Conservation (phyloP, 176 grass and related monocot genomes). For the Triticum monococcum region DNA sequence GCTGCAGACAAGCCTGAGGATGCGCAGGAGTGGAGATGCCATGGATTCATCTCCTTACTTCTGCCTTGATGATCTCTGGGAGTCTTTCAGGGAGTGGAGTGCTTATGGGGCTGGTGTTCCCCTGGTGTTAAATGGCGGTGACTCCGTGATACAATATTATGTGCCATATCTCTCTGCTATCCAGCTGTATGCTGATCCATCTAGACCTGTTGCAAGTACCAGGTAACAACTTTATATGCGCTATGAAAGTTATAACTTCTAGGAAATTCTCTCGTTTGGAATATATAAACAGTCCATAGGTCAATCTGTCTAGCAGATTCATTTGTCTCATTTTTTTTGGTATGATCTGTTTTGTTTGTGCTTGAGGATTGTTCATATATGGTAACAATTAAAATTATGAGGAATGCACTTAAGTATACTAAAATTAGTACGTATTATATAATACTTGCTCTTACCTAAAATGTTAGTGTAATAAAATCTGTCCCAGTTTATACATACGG, state of each 20-base stretch:
- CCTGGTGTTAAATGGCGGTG: slow-evolving; percentile 73
- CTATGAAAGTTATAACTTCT: not conserved
- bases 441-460: not conserved
- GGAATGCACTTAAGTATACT: not conserved
- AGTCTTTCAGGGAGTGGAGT: slow-evolving; percentile 97
- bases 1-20: slow-evolving; percentile 53
- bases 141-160: slow-evolving; percentile 87
- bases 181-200: slow-evolving; percentile 67
- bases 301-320: not conserved
- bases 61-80: slow-evolving; percentile 86
- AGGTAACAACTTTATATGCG: slow-evolving; percentile 44
- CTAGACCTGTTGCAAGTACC: slow-evolving; percentile 42
- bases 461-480: not conserved
- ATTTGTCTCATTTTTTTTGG: not conserved
- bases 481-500: not conserved
- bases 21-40: slow-evolving; percentile 44
- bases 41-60: slow-evolving; percentile 54
- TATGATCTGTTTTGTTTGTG: not conserved
- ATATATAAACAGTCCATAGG: not conserved
- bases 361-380: slow-evolving; percentile 11
- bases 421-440: not conserved
- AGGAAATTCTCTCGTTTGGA: not conserved
- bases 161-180: slow-evolving; percentile 96
- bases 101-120: slow-evolving; percentile 95
- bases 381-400: not conserved